phyloP scores from a whole-genome alignment of 2,329 filamentous ascomycete genomes.

The Fusarium pseudograminearum region DNA sequence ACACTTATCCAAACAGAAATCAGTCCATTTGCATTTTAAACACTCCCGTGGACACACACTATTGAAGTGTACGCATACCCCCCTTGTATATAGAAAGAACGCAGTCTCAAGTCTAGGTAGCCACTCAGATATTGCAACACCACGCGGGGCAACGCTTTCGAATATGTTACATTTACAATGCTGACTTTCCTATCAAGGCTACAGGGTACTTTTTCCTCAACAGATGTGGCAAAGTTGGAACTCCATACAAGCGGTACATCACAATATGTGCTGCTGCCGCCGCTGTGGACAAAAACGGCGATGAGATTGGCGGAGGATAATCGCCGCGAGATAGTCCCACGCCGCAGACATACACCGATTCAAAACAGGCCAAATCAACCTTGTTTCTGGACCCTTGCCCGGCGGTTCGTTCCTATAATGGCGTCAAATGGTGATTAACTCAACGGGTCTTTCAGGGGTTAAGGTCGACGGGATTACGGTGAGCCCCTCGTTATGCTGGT shows the following conservation, averaged over 20 bases:
- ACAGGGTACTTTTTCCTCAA: background rate
- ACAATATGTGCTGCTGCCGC: background rate
- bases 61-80: background rate
- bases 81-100: constrained; percentile 1
- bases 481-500: constrained; percentile 26
- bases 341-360: constrained; percentile 6
- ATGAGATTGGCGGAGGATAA: constrained; percentile 21
- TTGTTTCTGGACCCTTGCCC: constrained; percentile 2
- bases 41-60: background rate
- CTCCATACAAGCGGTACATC: background rate
- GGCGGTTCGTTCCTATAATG: constrained; percentile 8
- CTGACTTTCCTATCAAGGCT: background rate
- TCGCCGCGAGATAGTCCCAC: constrained; percentile 9
- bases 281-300: background rate
- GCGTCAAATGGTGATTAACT: constrained; percentile 20
- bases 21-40: constrained; percentile 8
- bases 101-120: background rate
- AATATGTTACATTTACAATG: background rate
- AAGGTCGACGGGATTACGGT: constrained; percentile 21
- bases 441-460: constrained; percentile 19
- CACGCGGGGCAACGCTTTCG: background rate
- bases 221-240: background rate
- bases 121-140: background rate
- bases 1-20: constrained; percentile 8
- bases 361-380: background rate